phyloP scores from a whole-genome alignment of 2,329 filamentous ascomycete species.

The Raffaelea ambrosiae region DNA sequence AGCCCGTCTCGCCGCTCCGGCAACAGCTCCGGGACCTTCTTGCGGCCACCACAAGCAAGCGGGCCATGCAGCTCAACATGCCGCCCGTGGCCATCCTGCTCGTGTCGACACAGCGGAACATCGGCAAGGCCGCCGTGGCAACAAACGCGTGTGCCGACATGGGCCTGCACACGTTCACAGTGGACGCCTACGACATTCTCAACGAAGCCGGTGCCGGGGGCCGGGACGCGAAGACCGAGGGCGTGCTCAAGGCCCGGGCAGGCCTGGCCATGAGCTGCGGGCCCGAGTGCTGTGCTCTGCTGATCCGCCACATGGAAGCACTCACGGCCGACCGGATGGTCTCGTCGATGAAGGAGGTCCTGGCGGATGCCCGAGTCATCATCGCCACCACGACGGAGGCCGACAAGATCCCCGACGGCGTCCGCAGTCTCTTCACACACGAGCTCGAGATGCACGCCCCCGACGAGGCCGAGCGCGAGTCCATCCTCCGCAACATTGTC shows the following conservation, averaged over 20 bases:
- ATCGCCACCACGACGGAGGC: slow-evolving; percentile 93
- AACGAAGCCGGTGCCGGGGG: slow-evolving; percentile 84
- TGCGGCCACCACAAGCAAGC: slow-evolving; percentile 77
- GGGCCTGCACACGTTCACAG: slow-evolving; percentile 78
- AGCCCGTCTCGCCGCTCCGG: slow-evolving; percentile 46
- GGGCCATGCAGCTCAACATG: slow-evolving; percentile 78
- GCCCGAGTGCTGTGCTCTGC: slow-evolving; percentile 67
- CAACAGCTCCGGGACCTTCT: slow-evolving; percentile 76
- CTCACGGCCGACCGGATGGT: slow-evolving; percentile 87
- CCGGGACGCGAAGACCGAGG: slow-evolving; percentile 89
- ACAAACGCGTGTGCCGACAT: slow-evolving; percentile 75
- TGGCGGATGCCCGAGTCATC: slow-evolving; percentile 71
- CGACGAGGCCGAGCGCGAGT: slow-evolving; percentile 85
- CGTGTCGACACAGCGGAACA: slow-evolving; percentile 84
- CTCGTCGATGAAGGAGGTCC: slow-evolving; percentile 72
- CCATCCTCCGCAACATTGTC: slow-evolving; percentile 72
- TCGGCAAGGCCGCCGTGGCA: slow-evolving; percentile 81
- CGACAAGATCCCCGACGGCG: slow-evolving; percentile 84
- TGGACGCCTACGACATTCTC: slow-evolving; percentile 89
- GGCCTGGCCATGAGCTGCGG: slow-evolving; percentile 88
- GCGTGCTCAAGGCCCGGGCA: slow-evolving; percentile 76
- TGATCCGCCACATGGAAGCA: slow-evolving; percentile 87
- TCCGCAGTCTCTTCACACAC: slow-evolving; percentile 87
- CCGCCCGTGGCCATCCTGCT: slow-evolving; percentile 83
- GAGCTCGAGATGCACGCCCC: slow-evolving; percentile 91